Evolutionary conservation across 1,284 basidiomycete species (phyloP).

Genomic region (Ustilago curta): DNA sequence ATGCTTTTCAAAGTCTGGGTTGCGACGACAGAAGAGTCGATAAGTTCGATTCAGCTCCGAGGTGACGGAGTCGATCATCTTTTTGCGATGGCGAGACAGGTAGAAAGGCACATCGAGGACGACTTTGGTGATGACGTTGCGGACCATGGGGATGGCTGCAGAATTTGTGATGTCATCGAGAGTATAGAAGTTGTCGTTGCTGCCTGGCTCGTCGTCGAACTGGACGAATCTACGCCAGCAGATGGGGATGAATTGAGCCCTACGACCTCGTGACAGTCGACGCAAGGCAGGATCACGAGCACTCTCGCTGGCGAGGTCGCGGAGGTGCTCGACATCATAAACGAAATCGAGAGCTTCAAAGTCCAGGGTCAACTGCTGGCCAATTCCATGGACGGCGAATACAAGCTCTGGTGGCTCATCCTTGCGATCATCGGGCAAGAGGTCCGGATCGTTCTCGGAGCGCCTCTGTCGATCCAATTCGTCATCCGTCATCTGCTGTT

Average conservation of each 20-base stretch:
- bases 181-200: conserved; percentile 71
- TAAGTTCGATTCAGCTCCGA: conserved; percentile 70
- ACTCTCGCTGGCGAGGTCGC: conserved; percentile 47
- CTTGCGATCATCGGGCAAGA: conserved; percentile 45
- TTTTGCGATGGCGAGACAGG: conserved; percentile 71
- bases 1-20: conserved; percentile 70
- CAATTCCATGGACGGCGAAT: conserved; percentile 63
- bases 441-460: conserved; percentile 21
- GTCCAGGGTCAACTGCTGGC: conserved; percentile 61
- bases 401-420: conserved; percentile 63
- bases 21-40: conserved; percentile 74
- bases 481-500: conserved; percentile 56
- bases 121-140: conserved; percentile 66
- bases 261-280: conserved; percentile 59
- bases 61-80: conserved; percentile 72
- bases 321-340: conserved; percentile 61
- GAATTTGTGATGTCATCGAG: conserved; percentile 68
- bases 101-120: conserved; percentile 72
- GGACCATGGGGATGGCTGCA: conserved; percentile 54
- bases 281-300: conserved; percentile 47
- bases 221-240: conserved; percentile 73
- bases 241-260: conserved; percentile 73
- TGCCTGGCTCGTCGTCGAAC: conserved; percentile 61
- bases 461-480: conserved; percentile 37
- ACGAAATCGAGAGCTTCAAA: conserved; percentile 62